Evolutionary conservation across 257 asterid species (phyloP).

Genomic region (Petunia secreta): DNA sequence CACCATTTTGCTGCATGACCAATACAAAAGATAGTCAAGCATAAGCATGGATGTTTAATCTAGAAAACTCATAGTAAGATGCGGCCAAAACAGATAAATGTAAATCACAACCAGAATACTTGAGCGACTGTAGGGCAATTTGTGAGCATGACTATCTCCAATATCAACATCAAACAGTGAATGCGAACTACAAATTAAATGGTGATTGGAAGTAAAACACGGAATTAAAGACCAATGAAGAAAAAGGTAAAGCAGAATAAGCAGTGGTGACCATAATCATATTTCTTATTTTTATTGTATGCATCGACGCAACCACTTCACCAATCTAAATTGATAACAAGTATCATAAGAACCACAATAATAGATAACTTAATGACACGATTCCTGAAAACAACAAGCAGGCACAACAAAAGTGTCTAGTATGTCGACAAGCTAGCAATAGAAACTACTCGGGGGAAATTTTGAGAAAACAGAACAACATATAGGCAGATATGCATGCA

Average conservation of each 20-base stretch:
- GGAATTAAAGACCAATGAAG: constrained; percentile 11
- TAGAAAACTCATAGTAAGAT: background rate
- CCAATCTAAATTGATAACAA: constrained; percentile 63
- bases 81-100: constrained; percentile 4
- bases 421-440: background rate
- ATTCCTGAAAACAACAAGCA: background rate
- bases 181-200: constrained; percentile 30
- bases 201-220: constrained; percentile 35
- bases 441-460: background rate
- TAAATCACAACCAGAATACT: constrained; percentile 48
- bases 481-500: background rate
- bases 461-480: background rate
- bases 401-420: background rate
- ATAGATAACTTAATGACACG: constrained; percentile 15
- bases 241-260: constrained; percentile 25
- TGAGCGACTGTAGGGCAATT: constrained; percentile 89
- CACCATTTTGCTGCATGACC: background rate
- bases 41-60: background rate
- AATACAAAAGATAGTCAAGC: background rate
- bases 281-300: constrained; percentile 42
- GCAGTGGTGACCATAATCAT: constrained; percentile 61
- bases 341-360: constrained; percentile 1
- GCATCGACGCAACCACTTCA: constrained; percentile 88
- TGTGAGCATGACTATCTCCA: constrained; percentile 96
- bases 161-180: constrained; percentile 95